Evolutionary conservation across 495 filamentous ascomycete species (phyloP), one percentile per base, ranked within the genome.

Genomic region (Halenospora varia): DNA sequence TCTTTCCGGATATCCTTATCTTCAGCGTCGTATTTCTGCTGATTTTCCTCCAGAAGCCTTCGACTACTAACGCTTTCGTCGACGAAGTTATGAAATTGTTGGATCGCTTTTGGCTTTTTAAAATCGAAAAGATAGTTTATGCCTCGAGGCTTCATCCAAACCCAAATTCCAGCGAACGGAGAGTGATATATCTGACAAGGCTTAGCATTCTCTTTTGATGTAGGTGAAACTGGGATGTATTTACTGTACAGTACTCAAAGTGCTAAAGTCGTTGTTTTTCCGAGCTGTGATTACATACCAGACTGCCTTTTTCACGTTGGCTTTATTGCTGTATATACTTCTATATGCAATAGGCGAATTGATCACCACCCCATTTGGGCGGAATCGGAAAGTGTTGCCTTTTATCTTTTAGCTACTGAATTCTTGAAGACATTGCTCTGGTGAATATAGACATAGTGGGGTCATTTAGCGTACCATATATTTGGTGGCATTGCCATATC

Each of bases 401-500:
- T n/a, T n/a, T n/a, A n/a, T n/a, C n/a, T n/a, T n/a, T n/a, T n/a
- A n/a, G n/a, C n/a, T n/a, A n/a, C n/a, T n/a, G n/a, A n/a, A n/a
- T n/a, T n/a, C n/a, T n/a, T n/a, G n/a, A n/a, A n/a, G n/a, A n/a
- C n/a, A n/a, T n/a, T n/a, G n/a, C 10, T 2, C 47, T 25, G 44
- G 10, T 0, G n/a, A 18, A 10, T n/a, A n/a, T n/a, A n/a, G n/a
- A n/a, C n/a, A n/a, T 35, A 35, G 29, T 40, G 19, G 63, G 10
- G 22, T 44, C 48, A 53, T 53, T 57, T 60, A n/a, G n/a, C n/a
- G n/a, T 53, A 70, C 79, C 82, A 59, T 86, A 84, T 66, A 70
- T 74, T 66, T 82, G 62, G 55, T 86, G 82, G 57, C 80, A 64
- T 3, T 76, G 66, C 70, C 71, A 76, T 55, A 84, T 78, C 48